Conservation (phyloP, 345 rosid species). For the Geranium rotundifolium region DNA sequence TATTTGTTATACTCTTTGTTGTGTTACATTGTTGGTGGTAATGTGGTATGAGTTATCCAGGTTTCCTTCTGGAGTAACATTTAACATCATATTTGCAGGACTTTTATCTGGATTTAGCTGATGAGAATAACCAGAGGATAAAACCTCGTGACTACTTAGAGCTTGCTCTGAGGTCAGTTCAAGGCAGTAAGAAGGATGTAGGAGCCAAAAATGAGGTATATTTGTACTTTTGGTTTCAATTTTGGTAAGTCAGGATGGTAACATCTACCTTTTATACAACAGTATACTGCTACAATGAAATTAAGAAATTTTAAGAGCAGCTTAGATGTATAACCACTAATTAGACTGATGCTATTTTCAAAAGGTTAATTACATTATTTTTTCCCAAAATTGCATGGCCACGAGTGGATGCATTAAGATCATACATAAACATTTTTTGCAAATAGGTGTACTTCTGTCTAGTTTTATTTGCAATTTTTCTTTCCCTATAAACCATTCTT, state of each 20-base stretch:
- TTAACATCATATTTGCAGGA: slow-evolving; percentile 39
- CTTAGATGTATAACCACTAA: too few relatives aligned
- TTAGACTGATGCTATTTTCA: too few relatives aligned
- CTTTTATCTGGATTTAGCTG: slow-evolving; percentile 77
- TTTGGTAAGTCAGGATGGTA: not conserved
- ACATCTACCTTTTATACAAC: too few relatives aligned
- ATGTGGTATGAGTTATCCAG: not conserved
- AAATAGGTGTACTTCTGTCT: not conserved
- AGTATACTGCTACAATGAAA: too few relatives aligned
- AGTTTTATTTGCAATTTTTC: not conserved
- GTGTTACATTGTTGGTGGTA: not conserved
- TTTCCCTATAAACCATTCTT: too few relatives aligned
- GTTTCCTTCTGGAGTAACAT: not conserved
- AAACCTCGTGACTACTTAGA: slow-evolving; percentile 94
- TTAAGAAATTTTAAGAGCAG: too few relatives aligned
- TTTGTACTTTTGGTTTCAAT: slow-evolving; percentile 1
- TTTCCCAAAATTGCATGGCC: not conserved
- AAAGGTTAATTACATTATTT: too few relatives aligned
- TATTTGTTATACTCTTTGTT: not conserved
- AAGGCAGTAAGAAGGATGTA: slow-evolving; percentile 70
- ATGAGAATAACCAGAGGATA: slow-evolving; percentile 77
- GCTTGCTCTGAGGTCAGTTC: slow-evolving; percentile 78
- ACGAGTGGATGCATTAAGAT: not conserved
- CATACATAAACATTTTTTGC: not conserved
- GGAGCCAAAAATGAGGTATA: slow-evolving; percentile 89